Evolutionary conservation across 2,329 filamentous ascomycete species (phyloP).

Genomic region (Malbranchea zuffiana): DNA sequence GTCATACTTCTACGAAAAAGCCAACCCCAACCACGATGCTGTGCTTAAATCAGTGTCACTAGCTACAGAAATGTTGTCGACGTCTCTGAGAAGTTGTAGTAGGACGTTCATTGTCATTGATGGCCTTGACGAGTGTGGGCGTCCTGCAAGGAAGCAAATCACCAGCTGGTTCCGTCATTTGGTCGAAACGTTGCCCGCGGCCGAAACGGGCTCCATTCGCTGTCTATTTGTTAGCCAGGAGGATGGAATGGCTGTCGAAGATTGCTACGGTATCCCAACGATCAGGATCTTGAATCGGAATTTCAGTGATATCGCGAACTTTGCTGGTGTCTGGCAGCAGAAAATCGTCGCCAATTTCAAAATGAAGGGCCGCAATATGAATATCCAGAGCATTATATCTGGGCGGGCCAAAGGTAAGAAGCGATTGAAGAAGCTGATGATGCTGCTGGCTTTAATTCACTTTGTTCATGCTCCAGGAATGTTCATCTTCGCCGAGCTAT

Average conservation of each 20-base stretch:
- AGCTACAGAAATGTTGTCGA: too few species aligned
- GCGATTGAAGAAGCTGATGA: too few species aligned
- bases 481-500: constrained; percentile 4
- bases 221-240: constrained; percentile 1
- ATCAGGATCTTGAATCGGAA: constrained; percentile 1
- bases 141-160: too few species aligned
- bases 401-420: background rate
- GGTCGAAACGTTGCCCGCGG: background rate
- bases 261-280: background rate
- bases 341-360: background rate
- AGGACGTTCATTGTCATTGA: too few species aligned
- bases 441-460: too few species aligned
- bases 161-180: too few species aligned
- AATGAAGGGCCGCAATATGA: background rate
- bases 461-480: background rate
- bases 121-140: too few species aligned
- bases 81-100: too few species aligned
- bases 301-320: background rate
- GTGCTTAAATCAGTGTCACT: too few species aligned
- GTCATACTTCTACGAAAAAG: too few species aligned
- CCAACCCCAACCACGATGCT: too few species aligned
- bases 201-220: background rate
- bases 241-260: constrained; percentile 1
- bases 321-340: constrained; percentile 1
- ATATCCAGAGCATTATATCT: background rate